Evolutionary conservation across 345 rosid species (phyloP).

Genomic region (Hibiscus trionum): DNA sequence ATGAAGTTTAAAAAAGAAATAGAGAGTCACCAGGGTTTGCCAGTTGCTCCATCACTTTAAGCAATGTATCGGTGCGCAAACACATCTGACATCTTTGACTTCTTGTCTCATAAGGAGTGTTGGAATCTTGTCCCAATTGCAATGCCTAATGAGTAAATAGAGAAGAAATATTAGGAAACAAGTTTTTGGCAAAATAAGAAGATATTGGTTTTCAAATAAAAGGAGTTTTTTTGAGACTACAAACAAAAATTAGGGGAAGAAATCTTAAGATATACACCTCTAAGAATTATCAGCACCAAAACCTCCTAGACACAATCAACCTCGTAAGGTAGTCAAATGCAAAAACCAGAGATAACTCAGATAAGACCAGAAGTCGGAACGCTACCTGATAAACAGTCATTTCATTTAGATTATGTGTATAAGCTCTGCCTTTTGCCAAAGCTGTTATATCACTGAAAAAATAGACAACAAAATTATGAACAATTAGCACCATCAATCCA

Average conservation of each 20-base stretch:
- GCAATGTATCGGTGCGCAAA: neutral
- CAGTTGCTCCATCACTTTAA: neutral
- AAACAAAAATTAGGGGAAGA: neutral
- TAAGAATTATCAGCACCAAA: neutral
- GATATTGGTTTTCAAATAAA: neutral
- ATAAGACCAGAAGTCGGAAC: neutral
- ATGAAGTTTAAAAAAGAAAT: neutral
- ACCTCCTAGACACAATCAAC: neutral
- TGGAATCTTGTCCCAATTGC: neutral
- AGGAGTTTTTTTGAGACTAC: neutral
- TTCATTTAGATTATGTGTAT: neutral
- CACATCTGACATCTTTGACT: neutral
- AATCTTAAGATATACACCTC: neutral
- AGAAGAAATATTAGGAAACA: neutral
- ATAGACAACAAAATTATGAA: neutral
- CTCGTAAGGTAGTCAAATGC: neutral
- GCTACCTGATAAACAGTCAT: neutral
- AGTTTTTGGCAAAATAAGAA: neutral
- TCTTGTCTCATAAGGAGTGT: neutral
- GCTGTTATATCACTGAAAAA: neutral
- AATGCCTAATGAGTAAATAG: neutral
- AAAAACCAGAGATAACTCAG: neutral
- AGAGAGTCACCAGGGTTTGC: neutral
- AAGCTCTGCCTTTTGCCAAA: neutral
- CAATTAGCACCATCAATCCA: neutral